Conservation (phyloP, 352 stramenopile species). For the Phytophthora parvispora region DNA sequence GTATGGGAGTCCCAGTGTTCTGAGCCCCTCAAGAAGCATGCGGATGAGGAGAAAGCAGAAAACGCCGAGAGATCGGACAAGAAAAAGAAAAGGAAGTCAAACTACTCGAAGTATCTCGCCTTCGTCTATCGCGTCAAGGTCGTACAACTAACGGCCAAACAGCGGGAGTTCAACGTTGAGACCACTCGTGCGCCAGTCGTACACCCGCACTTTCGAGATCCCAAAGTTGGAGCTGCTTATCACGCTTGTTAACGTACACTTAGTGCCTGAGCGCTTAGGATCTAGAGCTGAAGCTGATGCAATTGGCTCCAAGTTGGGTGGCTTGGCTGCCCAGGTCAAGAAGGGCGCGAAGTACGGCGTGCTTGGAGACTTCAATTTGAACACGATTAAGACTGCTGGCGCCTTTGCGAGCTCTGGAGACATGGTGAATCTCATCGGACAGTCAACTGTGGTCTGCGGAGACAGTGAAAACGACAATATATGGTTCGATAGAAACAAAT, state of each 20-base stretch:
- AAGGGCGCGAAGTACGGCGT: background rate
- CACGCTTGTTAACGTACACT: background rate
- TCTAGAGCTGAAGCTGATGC: background rate
- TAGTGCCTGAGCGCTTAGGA: background rate
- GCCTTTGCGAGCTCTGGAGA: background rate
- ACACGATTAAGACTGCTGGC: background rate
- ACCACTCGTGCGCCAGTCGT: background rate
- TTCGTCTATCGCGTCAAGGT: background rate
- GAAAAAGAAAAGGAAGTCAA: background rate
- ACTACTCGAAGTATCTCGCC: background rate
- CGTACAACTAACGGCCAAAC: background rate
- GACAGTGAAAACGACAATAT: background rate
- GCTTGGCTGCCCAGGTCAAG: background rate
- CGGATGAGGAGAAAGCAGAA: background rate
- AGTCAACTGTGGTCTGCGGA: background rate
- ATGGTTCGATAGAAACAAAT: background rate
- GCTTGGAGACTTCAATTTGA: background rate
- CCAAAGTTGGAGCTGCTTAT: background rate
- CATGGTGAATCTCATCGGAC: background rate
- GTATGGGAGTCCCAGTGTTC: background rate
- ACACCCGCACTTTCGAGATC: background rate
- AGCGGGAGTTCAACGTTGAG: background rate
- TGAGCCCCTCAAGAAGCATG: background rate
- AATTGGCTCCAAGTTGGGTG: background rate
- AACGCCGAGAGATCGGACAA: background rate